Conservation (phyloP, 2,329 filamentous ascomycete species). For the Colletotrichum theobromicola region DNA sequence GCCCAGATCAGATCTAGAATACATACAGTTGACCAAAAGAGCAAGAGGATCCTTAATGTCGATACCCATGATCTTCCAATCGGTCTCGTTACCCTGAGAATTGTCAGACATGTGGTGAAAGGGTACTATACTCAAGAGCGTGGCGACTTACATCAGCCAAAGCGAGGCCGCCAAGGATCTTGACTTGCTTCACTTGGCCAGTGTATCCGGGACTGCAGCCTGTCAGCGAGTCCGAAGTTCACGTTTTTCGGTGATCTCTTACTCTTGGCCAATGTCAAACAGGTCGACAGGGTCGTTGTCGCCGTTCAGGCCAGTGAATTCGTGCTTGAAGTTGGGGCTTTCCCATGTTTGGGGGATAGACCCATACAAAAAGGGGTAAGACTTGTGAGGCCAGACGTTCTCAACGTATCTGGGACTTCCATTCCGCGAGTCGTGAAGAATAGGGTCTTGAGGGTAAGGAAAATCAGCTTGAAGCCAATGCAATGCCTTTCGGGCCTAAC, state of each 20-base stretch:
- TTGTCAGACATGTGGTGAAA: not conserved
- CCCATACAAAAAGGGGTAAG: constrained; percentile 47
- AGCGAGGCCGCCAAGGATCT: constrained; percentile 44
- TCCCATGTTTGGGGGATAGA: constrained; percentile 52
- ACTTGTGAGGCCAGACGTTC: constrained; percentile 47
- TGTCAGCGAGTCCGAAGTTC: not conserved
- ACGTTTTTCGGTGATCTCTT: not conserved
- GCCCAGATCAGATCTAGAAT: rapidly evolving
- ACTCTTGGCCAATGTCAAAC: constrained; percentile 42
- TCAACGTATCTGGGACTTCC: constrained; percentile 42
- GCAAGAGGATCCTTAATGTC: constrained; percentile 44
- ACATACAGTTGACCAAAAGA: constrained; percentile 35
- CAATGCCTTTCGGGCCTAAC: not conserved
- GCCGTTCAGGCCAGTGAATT: constrained; percentile 39
- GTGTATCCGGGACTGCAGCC: constrained; percentile 29
- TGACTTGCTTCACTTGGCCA: constrained; percentile 46
- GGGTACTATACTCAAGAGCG: rapidly evolving
- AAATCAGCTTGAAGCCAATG: not conserved
- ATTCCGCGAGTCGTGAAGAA: constrained; percentile 45
- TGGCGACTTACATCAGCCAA: constrained; percentile 38
- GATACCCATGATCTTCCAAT: constrained; percentile 46
- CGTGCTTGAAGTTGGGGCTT: constrained; percentile 43
- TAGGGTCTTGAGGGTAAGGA: constrained; percentile 33
- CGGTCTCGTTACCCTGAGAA: constrained; percentile 34
- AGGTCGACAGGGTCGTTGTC: constrained; percentile 49